Base-by-base conservation (phyloP, 768 basidiomycete species). In the Clitopilus passeckerianus region DNA sequence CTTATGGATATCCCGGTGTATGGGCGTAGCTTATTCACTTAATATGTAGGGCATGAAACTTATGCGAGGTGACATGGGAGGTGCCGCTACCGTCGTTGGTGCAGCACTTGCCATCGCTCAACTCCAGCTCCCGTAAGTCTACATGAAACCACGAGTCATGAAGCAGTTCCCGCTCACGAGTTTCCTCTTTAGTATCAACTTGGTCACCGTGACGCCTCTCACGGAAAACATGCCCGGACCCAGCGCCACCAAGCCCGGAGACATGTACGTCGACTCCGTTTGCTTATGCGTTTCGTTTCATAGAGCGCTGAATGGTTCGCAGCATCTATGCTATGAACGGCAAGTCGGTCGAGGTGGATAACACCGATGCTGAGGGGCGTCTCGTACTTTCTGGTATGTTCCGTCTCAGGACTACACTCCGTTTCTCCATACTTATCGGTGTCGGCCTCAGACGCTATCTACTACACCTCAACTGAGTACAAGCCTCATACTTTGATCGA, bases 31-130 rank as follows among this genome's bases (percentile, higher is more conserved):
- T 54, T 34, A 52, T 20, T 24, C 9, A 34, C 16, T 54, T 7
- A 7, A 7, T 58, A 37, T 54, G 1, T 56, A 90, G 88, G 82
- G 76, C 59, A 93, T 93, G 91, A 91, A 92, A 70, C 71, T 84
- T 5, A 92, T 93, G 90, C 83, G 90, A 41, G 92, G 81, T 1
- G 92, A 93, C 66, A 94, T 94, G 93, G 93, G 91, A 61, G 91
- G 91, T 57, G 93, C 93, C 5, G 92, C 93, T 1, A 79, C 89
- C 0, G 89, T 94, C 14, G 81, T 87, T 46, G 79, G 87, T 1
- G 77, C 91, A 7, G 82, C 87, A 2, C 75, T 88, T 63, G 92
- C 91, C 7, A 88, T 93, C 63, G 91, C 93, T 7, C 85, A 90
- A 71, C 82, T 95, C 43, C 75, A 84, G 63, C 72, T 95, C n/a